Base-by-base conservation (phyloP, 306 rosid genomes). In the Rubus idaeus region DNA sequence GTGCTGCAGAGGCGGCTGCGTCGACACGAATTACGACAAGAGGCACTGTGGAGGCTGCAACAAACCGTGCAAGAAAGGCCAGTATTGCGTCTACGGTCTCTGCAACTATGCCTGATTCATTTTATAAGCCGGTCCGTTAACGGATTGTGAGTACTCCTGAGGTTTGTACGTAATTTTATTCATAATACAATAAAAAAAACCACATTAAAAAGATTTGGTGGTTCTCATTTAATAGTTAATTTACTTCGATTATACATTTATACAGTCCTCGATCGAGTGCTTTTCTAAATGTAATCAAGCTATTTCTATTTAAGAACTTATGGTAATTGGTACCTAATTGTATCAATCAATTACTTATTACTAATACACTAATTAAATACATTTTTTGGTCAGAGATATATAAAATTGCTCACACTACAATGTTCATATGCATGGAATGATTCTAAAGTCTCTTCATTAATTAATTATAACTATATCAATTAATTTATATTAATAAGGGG, bases 41-140 rank as follows among this genome's bases (percentile, higher is more conserved):
- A 88, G 96, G 84, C 93, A 94, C 63, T 94, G 98, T 42, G 96
- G 96, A 1, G 18, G 3, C 8, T 94, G 98, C 85, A 83, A 88
- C 82, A 18, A 80, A 39, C 83, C 78, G 0, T 94, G 98, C 70
- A 7, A 44, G 1, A 0, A 0, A 0, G 90, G 83, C 9, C 17
- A 85, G 45, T 87, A 39, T 23, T 94, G 98, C 68, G 84, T 90
- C 65, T 94, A 84, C 37, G 93, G 92, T 41, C 20, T 92, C 66
- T 94, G 98, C 65, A 65, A 64, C 81, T 94, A 94, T 72, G 93
- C 97, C 18, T 91, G 75, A 88, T 20, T 37, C 20, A 16, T 21
- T n/a, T 37, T 39, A 12, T 40, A 3, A 40, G 35, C n/a, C 41
- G 35, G 11, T 55, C n/a, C 56, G 11, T 41, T 50, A 50, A 49